Conservation (phyloP, 495 filamentous ascomycete species). For the Trichoderma virens region DNA sequence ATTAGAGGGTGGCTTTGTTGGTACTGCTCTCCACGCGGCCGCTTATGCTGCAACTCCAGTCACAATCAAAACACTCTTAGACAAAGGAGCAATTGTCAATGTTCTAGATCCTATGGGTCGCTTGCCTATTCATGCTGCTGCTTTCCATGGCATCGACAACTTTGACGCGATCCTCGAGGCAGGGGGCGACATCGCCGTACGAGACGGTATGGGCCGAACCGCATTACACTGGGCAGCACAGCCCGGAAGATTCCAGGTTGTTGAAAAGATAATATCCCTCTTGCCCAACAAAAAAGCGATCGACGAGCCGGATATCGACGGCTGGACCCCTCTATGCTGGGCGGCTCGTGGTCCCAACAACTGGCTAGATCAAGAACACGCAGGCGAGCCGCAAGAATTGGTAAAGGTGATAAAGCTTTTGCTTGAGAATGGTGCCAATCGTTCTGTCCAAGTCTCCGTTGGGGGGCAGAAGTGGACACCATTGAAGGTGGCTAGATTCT, state of each 20-base stretch:
- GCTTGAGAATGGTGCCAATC: conserved; percentile 14
- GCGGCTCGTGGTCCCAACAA: conserved; percentile 10
- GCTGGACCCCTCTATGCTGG: conserved; percentile 20
- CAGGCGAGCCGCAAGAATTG: neutral
- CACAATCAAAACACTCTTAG: conserved; percentile 11
- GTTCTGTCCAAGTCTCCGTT: conserved; percentile 5
- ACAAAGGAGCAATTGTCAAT: conserved; percentile 12
- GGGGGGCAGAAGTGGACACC: conserved; percentile 12
- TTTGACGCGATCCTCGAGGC: conserved; percentile 13
- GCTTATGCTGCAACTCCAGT: neutral
- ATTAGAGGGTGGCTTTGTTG: conserved; percentile 12
- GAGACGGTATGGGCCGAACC: conserved; percentile 13
- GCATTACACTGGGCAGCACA: conserved; percentile 16
- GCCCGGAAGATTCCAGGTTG: neutral
- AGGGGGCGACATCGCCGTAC: conserved; percentile 1
- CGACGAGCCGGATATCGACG: conserved; percentile 16
- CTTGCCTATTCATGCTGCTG: conserved; percentile 16
- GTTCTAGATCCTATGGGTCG: conserved; percentile 13
- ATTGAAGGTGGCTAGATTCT: conserved; percentile 7
- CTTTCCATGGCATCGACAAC: conserved; percentile 6
- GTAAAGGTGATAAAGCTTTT: conserved; percentile 13
- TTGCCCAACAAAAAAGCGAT: neutral
- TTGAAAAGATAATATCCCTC: conserved; percentile 11
- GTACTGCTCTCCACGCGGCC: conserved; percentile 7
- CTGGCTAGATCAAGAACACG: neutral